Percentiles rank a stretch among this genome's conserved stretches.
phyloP scores from a whole-genome alignment of 139 green algal species.

The Yamagishiella unicocca region DNA sequence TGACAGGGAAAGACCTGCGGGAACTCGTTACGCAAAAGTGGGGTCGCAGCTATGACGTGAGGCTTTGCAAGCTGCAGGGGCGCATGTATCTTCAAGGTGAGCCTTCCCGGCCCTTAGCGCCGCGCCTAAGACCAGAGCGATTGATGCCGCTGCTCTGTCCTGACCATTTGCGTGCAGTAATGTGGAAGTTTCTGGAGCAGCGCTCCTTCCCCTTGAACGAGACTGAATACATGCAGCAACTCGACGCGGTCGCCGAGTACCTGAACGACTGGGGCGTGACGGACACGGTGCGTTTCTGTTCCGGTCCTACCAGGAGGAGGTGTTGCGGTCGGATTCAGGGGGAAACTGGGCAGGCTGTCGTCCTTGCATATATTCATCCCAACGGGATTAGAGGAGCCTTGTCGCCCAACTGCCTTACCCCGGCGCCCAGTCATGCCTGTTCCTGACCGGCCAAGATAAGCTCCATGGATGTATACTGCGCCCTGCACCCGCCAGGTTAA shows the following conservation, averaged over 20 bases:
- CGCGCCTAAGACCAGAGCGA: too few relatives aligned
- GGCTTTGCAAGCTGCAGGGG: constrained; percentile 28
- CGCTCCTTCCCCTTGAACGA: constrained; percentile 47
- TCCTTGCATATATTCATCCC: too few relatives aligned
- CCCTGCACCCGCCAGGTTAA: constrained; percentile 42
- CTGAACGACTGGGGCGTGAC: constrained; percentile 51
- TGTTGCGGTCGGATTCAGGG: too few relatives aligned
- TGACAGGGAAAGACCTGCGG: constrained; percentile 47
- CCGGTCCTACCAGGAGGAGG: too few relatives aligned
- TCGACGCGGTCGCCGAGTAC: constrained; percentile 57
- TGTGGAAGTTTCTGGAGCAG: constrained; percentile 61
- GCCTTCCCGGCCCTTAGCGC: too few relatives aligned
- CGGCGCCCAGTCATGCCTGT: too few relatives aligned
- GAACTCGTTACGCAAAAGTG: constrained; percentile 47
- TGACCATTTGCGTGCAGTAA: not conserved
- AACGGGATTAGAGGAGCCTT: too few relatives aligned
- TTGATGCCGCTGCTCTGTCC: not conserved
- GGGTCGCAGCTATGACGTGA: constrained; percentile 55
- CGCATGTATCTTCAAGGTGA: constrained; percentile 54
- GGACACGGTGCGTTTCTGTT: constrained; percentile 43
- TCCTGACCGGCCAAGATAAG: too few relatives aligned
- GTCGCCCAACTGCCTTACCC: too few relatives aligned
- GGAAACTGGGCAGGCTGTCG: too few relatives aligned
- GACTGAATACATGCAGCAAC: constrained; percentile 61
- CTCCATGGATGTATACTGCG: too few relatives aligned